Evolutionary conservation across 495 filamentous ascomycete species (phyloP).

Genomic region (Penicillium samsonianum): DNA sequence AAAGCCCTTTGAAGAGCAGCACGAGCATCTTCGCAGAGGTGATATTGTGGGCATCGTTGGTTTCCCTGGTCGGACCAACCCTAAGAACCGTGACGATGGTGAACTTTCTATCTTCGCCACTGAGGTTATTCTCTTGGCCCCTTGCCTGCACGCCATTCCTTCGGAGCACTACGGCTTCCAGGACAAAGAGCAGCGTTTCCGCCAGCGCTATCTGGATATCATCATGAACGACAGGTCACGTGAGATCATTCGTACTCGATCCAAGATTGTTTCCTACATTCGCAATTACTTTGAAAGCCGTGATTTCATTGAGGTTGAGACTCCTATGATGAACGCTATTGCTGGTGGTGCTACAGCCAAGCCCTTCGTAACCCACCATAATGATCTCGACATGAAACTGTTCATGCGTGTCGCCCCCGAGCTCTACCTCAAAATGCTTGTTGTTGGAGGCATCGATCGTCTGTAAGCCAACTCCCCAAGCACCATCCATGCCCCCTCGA

Average conservation of each 20-base stretch:
- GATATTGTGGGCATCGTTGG: conserved; percentile 90
- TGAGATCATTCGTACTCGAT: conserved; percentile 76
- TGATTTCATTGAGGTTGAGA: conserved; percentile 94
- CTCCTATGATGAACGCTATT: conserved; percentile 95
- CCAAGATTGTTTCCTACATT: conserved; percentile 83
- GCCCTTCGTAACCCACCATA: conserved; percentile 93
- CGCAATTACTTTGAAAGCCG: conserved; percentile 81
- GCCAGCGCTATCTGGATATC: conserved; percentile 89
- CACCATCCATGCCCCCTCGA: too few relatives aligned
- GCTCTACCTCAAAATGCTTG: conserved; percentile 92
- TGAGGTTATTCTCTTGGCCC: conserved; percentile 80
- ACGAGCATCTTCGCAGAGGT: conserved; percentile 85
- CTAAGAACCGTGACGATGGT: conserved; percentile 82
- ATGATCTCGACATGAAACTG: conserved; percentile 88
- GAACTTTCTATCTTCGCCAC: conserved; percentile 93
- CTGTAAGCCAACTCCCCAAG: too few relatives aligned
- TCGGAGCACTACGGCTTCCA: conserved; percentile 91
- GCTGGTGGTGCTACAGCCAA: conserved; percentile 95
- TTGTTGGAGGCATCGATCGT: conserved; percentile 71
- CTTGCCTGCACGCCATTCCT: conserved; percentile 91
- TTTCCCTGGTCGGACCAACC: conserved; percentile 84
- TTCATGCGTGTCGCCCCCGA: conserved; percentile 96
- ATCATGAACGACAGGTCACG: conserved; percentile 90
- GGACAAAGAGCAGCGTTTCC: conserved; percentile 88
- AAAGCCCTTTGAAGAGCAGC: conserved; percentile 75